Evolutionary conservation across 495 filamentous ascomycete genomes (phyloP).

Genomic region (Talaromyces proteolyticus): DNA sequence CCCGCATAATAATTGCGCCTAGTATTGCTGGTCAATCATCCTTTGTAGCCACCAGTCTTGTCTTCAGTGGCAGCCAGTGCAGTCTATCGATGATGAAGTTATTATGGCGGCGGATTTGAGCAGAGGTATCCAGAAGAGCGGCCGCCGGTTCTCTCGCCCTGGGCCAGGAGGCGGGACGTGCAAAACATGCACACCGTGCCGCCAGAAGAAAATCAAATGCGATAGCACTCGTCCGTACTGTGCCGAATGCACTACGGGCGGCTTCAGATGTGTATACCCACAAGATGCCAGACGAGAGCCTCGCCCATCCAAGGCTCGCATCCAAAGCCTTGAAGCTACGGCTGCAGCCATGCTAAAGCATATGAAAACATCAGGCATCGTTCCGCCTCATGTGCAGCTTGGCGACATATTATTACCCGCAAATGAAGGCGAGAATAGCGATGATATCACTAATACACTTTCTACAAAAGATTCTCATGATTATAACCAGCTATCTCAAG

Average conservation of each 20-base stretch:
- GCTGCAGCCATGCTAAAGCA: neutral
- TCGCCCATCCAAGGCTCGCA: neutral
- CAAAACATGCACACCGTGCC: neutral
- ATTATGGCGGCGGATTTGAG: neutral
- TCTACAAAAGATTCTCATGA: neutral
- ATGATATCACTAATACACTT: neutral
- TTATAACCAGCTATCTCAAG: neutral
- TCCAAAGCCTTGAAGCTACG: neutral
- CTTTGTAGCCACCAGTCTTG: too few relatives aligned
- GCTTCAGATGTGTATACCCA: neutral
- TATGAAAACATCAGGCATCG: neutral
- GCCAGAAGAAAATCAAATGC: neutral
- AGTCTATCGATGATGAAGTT: neutral
- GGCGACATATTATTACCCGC: neutral
- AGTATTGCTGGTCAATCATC: too few relatives aligned
- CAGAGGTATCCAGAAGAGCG: neutral
- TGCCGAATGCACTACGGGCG: neutral
- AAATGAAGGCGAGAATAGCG: neutral
- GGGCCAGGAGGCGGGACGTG: neutral
- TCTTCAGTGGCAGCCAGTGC: neutral
- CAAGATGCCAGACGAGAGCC: neutral
- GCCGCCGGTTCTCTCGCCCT: neutral
- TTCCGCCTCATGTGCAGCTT: neutral
- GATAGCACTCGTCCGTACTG: neutral
- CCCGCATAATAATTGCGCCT: neutral